Percentiles rank a stretch among this genome's conserved stretches.
These are phyloP conservation scores for Chernovozyma aurita DNA, from an alignment of 1,139 yeast species.

Conservation along the genomic window DNA sequence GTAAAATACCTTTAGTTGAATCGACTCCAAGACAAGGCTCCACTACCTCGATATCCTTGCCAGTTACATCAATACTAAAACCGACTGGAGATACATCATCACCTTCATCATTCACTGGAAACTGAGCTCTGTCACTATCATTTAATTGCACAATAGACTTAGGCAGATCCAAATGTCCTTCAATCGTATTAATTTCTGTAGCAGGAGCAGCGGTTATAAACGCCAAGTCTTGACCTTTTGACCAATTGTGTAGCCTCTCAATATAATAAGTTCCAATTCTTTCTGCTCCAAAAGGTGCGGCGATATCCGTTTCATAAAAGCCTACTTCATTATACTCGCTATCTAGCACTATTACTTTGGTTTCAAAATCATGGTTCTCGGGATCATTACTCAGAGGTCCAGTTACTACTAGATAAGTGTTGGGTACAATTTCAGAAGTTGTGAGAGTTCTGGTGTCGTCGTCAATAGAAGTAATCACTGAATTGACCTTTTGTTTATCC, in stretches of 20 bases:
- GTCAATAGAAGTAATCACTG: not conserved
- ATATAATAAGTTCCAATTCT: constrained; percentile 50
- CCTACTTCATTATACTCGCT: constrained; percentile 10
- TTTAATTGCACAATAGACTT: constrained; percentile 42
- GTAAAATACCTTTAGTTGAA: constrained; percentile 47
- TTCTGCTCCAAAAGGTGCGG: constrained; percentile 56
- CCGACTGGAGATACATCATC: constrained; percentile 75
- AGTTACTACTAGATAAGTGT: constrained; percentile 21
- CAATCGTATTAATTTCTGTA: constrained; percentile 48
- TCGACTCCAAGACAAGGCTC: constrained; percentile 61
- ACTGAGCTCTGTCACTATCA: constrained; percentile 65
- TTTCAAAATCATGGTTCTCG: constrained; percentile 18
- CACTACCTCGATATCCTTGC: constrained; percentile 30
- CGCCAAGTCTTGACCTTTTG: constrained; percentile 17
- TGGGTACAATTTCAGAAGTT: constrained; percentile 1
- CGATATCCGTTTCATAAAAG: constrained; percentile 39
- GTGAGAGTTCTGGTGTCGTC: not conserved
- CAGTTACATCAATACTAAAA: constrained; percentile 53
- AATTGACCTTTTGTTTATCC: not conserved
- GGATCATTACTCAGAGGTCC: constrained; percentile 16
- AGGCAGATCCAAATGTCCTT: constrained; percentile 16
- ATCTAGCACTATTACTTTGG: constrained; percentile 13
- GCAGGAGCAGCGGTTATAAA: constrained; percentile 60
- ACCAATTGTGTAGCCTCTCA: constrained; percentile 42
- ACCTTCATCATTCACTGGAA: constrained; percentile 64